Evolutionary conservation across 2,329 filamentous ascomycete genomes (phyloP).

Genomic region (Ceratocystis albifundus): DNA sequence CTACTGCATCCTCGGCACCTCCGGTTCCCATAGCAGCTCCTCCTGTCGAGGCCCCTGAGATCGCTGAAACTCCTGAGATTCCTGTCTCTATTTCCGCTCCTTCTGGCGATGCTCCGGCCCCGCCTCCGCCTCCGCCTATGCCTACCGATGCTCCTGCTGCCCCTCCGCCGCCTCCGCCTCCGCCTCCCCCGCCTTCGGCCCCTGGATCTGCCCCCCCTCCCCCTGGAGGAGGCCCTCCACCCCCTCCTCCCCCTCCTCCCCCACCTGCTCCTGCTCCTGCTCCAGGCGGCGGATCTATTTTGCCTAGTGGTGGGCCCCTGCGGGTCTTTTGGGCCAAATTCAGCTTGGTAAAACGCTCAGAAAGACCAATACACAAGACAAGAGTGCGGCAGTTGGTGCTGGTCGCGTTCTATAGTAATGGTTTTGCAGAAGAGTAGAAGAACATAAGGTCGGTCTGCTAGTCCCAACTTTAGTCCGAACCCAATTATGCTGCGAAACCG

Average conservation of each 20-base stretch:
- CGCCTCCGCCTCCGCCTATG: constrained; percentile 27
- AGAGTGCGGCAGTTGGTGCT: constrained; percentile 58
- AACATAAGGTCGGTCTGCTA: not conserved
- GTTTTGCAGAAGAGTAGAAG: not conserved
- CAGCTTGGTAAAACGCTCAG: constrained; percentile 64
- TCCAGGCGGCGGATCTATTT: constrained; percentile 28
- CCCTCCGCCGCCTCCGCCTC: constrained; percentile 29
- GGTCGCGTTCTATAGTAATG: constrained; percentile 55
- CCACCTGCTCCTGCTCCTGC: constrained; percentile 27
- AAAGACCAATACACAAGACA: constrained; percentile 85
- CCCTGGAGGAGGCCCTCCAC: constrained; percentile 18
- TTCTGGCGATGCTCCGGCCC: constrained; percentile 26
- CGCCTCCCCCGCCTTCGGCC: constrained; percentile 30
- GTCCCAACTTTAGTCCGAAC: not conserved
- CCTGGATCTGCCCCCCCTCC: constrained; percentile 30
- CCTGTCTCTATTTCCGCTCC: constrained; percentile 26
- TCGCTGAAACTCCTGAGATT: constrained; percentile 29
- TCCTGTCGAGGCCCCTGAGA: constrained; percentile 28
- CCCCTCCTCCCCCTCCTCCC: constrained; percentile 30
- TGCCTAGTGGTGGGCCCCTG: constrained; percentile 39
- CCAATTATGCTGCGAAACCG: not conserved
- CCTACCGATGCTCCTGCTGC: constrained; percentile 31
- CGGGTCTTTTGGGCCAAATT: constrained; percentile 69
- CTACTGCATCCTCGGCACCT: constrained; percentile 33
- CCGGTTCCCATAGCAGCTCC: constrained; percentile 33